Evolutionary conservation across 352 stramenopile species (phyloP), one percentile per base, ranked within the genome.

Genomic region (Sclerospora graminicola): DNA sequence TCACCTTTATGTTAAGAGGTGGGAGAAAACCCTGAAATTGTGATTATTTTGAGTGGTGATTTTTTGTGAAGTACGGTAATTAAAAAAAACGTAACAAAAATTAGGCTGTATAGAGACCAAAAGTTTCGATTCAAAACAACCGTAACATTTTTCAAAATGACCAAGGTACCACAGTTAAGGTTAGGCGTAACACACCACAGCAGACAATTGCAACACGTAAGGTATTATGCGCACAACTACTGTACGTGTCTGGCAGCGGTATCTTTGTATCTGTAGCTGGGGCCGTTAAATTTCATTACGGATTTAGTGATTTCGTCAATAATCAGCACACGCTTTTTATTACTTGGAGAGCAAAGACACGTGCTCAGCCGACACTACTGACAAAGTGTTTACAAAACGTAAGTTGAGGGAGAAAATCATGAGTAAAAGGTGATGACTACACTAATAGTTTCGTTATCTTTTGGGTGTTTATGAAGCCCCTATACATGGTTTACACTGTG

Each of bases 261-360:
- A 34, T 27, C 7, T 32, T 26, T 38, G 27, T 26, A n/a, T 24
- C 20, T 5, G 9, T 40, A 1, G 45, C 51, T 7, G 21, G 35
- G 2, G 26, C 28, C 5, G 38, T 46, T 14, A 48, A 54, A 21
- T 76, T 82, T 41, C 54, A 51, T 32, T 91, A 89, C 39, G 79
- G 76, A 52, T 91, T 87, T 41, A 76, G 74, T 48, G 76, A 88
- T 53, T 91, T 76, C 50, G 68, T 86, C n/a, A 64, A 86, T 44
- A 71, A 85, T 48, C 45, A 69, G 56, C 79, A 74, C 32, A 67
- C 75, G 48, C 64, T 91, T 27, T 63, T 45, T 91, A 77, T 63
- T 89, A 77, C 58, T 62, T 73, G 8, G 63, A 84, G 23, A 54
- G 57, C 15, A 48, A 53, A 16, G 55, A 45, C 15, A 86, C 65